Conservation (phyloP, 345 rosid genomes). For the Draba incana region DNA sequence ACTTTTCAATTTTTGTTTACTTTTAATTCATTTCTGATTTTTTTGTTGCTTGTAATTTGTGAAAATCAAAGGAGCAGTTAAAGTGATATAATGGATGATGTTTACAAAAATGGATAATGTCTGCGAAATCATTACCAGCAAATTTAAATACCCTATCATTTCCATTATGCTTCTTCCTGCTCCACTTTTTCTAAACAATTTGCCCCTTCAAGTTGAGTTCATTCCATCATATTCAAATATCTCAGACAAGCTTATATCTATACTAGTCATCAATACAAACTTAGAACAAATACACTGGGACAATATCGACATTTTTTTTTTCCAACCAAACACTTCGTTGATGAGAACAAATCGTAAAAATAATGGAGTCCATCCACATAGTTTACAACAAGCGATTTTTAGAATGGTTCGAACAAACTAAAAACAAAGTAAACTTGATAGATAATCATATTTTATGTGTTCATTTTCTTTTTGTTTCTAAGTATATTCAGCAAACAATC, state of each 20-base stretch:
- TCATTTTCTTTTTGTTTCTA: no score
- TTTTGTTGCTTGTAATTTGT: background rate
- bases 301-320: no score
- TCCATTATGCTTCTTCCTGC: slow-evolving; percentile 35
- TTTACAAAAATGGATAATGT: slow-evolving; percentile 36
- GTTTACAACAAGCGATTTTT: no score
- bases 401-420: no score
- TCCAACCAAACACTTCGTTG: no score
- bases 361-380: no score
- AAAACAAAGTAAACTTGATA: no score
- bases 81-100: slow-evolving; percentile 45
- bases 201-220: slow-evolving; percentile 1
- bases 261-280: no score
- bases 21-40: background rate
- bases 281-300: no score
- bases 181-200: slow-evolving; percentile 39
- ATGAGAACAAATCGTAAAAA: no score
- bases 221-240: background rate
- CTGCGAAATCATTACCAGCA: background rate
- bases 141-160: slow-evolving; percentile 6
- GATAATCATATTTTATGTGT: no score
- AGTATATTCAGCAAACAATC: no score
- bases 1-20: background rate
- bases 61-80: slow-evolving; percentile 43
- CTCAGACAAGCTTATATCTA: background rate